Base-by-base conservation (phyloP, 2,329 filamentous ascomycete genomes). In the Aspergillus udagawae region DNA sequence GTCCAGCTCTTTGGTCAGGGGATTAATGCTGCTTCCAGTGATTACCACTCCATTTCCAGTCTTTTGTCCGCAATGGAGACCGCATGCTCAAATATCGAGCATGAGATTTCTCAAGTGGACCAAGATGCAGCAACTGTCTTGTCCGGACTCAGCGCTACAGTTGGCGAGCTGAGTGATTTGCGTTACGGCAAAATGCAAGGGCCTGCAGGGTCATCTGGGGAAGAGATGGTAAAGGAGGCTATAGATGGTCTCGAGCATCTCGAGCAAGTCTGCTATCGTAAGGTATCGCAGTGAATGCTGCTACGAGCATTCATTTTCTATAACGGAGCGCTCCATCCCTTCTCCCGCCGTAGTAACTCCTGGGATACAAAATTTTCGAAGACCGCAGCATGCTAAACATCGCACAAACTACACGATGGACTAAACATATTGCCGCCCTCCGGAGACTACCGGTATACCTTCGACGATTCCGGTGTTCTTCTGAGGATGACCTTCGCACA, bases 121-220 rank as follows among this genome's bases (percentile, higher is more conserved):
- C 77, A 82, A 35, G 87, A 93, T 63, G 85, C 88, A 53, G 79
- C 80, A 0, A 70, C 72, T 1, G 75, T 91, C 3, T 73, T 89
- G 5, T 78, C 82, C 3, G 82, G 84, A 10, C 82, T 94, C 52
- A 81, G 82, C 62, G 81, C 85, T 55, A 87, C 82, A 0, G 82
- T 94, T 17, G 88, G 88, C 32, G 85, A 83, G 50, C 77, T 96
- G 70, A 95, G 91, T 72, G 90, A 95, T 73, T 79, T 96, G 55
- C 86, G 90, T 49, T 93, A 94, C 67, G 91, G 92, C 41, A 86
- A 86, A 55, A 82, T 94, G 57, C 73, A 75, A 42, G 76, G 75
- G 25, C 70, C 77, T 25, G 70, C 73, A 23, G 76, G 73, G 10
- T 81, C 83, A 38, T 88, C 89, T 61, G 62, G 60, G 25, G 73